Base-by-base conservation (phyloP, 2,329 filamentous ascomycete species). In the Eutypa lata region DNA sequence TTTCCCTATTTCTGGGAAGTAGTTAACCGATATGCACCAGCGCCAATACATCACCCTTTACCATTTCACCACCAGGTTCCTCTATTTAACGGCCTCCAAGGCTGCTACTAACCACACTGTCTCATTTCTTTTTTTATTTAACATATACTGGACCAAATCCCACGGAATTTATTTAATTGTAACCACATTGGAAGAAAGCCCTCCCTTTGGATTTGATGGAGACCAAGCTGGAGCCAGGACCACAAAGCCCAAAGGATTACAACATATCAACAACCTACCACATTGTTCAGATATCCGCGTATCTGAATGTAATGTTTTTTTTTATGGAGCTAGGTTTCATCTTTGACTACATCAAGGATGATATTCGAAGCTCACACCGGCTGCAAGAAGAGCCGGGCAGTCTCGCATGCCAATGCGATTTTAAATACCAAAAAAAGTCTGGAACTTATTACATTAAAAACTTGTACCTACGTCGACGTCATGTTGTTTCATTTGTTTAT, bases 51-150 rank as follows among this genome's bases (percentile, higher is more conserved):
- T 57, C 74, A 79, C 52, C 73, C 77, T 53, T 69, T 76, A 47
- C 73, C 76, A 22, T 81, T 82, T 53, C 78, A 81, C 54, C 76
- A 78, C 45, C 79, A 79, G 66, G 74, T 80, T 53, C 74, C 77
- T 33, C 70, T 82, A 49, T 74, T 82, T 60, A 69, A 74, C 48
- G 74, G 78, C 54, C 74, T 80, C 52, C 79, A 78, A 65, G 76
- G 77, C 53, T 81, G 72, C 64, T 76, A 78, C 67, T 81, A 78
- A 58, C 26, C 22, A 14, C 21, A 24, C 42, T 28, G 14, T 21
- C 42, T 24, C 3, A 24, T 18, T 16, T 45, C 16, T n/a, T 11
- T 28, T 11, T 14, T 16, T 16, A 1, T 28, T 11, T 22, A n/a
- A n/a, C n/a, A n/a, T n/a, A 33, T 33, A 21, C 18, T 22, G 35